These are phyloP conservation scores for Ettlia oleoabundans DNA, from an alignment of 139 green algal genomes.

Conservation along the genomic window DNA sequence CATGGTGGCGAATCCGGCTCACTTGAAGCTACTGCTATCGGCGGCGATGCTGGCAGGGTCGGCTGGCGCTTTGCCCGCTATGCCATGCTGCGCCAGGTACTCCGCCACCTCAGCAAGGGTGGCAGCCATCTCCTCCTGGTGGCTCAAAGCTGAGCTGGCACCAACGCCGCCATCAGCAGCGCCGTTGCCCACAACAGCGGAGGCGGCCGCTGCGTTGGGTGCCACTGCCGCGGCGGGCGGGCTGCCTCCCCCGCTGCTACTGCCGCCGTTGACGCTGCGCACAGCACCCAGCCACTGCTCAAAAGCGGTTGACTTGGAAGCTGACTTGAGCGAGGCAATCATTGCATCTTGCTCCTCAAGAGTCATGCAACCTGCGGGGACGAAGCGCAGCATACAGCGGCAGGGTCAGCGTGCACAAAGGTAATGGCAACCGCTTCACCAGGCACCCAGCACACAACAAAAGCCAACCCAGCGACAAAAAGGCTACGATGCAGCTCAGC, in stretches of 20 bases:
- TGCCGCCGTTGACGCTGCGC: slow-evolving; percentile 28
- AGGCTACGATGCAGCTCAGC: too few species aligned
- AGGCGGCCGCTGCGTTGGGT: not conserved
- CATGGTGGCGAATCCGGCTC: not conserved
- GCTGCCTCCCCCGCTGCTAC: slow-evolving; percentile 34
- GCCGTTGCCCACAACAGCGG: not conserved
- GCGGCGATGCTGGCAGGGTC: slow-evolving; percentile 39
- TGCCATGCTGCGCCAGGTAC: slow-evolving; percentile 62
- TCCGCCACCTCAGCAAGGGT: slow-evolving; percentile 71
- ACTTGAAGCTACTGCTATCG: slow-evolving; percentile 53
- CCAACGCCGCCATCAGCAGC: not conserved
- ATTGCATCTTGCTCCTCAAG: slow-evolving; percentile 80
- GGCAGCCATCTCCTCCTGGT: slow-evolving; percentile 30
- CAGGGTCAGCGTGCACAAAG: not conserved
- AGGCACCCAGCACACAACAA: not conserved
- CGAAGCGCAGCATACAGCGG: not conserved
- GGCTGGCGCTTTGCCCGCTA: not conserved
- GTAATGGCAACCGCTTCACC: not conserved
- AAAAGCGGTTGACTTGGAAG: slow-evolving; percentile 94
- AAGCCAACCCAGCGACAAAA: too few species aligned
- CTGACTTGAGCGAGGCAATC: slow-evolving; percentile 80
- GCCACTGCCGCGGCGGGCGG: not conserved
- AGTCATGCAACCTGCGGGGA: slow-evolving; percentile 66
- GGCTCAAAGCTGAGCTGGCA: not conserved
- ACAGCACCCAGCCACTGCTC: slow-evolving; percentile 89